A percentile compares a stretch with the other conserved stretches of the same genome.
Evolutionary conservation across 306 rosid genomes (phyloP).

Genomic region (Prunus armeniaca): DNA sequence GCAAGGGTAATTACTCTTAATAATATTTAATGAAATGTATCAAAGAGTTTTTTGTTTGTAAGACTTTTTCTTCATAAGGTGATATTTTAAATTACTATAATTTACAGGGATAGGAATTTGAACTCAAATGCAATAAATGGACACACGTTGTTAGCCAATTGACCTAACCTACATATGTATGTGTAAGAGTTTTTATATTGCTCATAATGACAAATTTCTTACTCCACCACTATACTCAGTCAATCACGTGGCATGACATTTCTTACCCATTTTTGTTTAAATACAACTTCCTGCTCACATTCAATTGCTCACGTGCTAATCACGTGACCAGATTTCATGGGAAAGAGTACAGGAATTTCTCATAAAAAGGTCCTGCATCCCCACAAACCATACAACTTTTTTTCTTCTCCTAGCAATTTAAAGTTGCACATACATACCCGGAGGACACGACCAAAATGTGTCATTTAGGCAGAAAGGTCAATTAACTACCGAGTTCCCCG

Average conservation of each 20-base stretch:
- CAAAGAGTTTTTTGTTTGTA: too few species aligned
- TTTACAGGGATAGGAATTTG: fast-evolving
- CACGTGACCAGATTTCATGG: background rate
- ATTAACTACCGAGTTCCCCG: constrained; percentile 31
- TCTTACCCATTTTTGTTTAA: background rate
- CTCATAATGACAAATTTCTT: too few species aligned
- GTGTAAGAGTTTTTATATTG: too few species aligned
- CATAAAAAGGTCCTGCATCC: background rate
- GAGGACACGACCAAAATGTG: background rate
- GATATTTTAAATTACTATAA: too few species aligned
- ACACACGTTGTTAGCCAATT: too few species aligned
- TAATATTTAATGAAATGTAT: too few species aligned
- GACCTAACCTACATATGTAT: too few species aligned
- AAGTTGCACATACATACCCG: background rate
- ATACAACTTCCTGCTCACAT: background rate
- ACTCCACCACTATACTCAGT: too few species aligned
- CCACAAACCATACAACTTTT: background rate
- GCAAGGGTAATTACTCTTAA: too few species aligned
- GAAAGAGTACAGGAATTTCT: background rate
- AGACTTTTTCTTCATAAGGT: too few species aligned
- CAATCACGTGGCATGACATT: background rate
- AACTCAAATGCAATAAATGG: too few species aligned
- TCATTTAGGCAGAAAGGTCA: constrained; percentile 1
- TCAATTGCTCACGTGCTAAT: background rate
- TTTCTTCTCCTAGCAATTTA: background rate